Base-by-base conservation (phyloP, 768 basidiomycete species). In the Lanmaoa rubissima region DNA sequence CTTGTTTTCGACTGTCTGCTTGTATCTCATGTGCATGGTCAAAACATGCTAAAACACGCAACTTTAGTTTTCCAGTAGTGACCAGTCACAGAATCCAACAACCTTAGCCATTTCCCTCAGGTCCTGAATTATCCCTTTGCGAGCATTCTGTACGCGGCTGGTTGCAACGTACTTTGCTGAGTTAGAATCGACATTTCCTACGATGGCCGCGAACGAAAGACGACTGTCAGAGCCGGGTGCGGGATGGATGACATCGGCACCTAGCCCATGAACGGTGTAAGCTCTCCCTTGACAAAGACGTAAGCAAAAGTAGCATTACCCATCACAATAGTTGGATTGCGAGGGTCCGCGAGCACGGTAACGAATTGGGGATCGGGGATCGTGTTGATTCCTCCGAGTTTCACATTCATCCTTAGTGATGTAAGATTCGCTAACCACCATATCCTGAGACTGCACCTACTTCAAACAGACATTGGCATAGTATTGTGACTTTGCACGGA, bases 221-320 rank as follows among this genome's bases (percentile, higher is more conserved):
- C 85, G 82, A 17, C 85, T 88, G n/a, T 80, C 82, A 0, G 88
- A 81, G 10, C 90, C 90, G 19, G 92, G 90, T 8, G 89, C 81
- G 10, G 92, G 90, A 63, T 93, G 90, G 41, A 90, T 89, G 31
- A 90, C 89, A 68, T 92, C 89, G 16, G 90, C 90, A 59, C 88
- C 86, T 88, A 31, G 43, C 43, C 11, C 36, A 53, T 13, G 17
- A 54, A 49, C n/a, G 8, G 42, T 49, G 28, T 61, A n/a, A 65
- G 38, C n/a, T 39, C n/a, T 13, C 21, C 28, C 28, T 28, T 28
- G n/a, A 31, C n/a, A 17, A 28, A 24, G 13, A 41, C 7, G n/a
- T 13, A 43, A 17, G 19, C 3, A 31, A 44, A 60, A 53, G 36
- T 3, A 57, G 47, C 53, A 19, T 53, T 73, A 80, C 90, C 91